These are phyloP conservation scores for Calocera viscosa DNA, from an alignment of 768 basidiomycete genomes.

Conservation along the genomic window DNA sequence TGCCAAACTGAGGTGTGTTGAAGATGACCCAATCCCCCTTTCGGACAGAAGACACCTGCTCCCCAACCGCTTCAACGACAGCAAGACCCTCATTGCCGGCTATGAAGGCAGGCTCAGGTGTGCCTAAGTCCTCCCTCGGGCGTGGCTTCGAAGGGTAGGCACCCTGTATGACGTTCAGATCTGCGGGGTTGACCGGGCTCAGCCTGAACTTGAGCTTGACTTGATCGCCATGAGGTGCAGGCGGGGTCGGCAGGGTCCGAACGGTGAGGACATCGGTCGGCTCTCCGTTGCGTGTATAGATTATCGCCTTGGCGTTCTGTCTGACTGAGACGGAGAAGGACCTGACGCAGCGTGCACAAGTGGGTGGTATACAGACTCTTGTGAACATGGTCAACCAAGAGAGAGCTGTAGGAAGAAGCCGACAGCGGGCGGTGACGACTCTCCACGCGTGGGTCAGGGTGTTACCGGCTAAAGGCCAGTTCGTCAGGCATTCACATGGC, in stretches of 20 bases:
- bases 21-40: conserved; percentile 65
- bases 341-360: not conserved
- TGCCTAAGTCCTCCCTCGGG: conserved; percentile 11
- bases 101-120: conserved; percentile 32
- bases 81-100: conserved; percentile 71
- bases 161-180: conserved; percentile 51
- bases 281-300: conserved; percentile 33
- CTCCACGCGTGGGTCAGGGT: not conserved
- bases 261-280: conserved; percentile 48
- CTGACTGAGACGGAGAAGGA: not conserved
- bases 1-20: conserved; percentile 55
- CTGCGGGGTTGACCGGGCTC: conserved; percentile 70
- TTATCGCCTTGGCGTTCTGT: not conserved
- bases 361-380: not conserved
- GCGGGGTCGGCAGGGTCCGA: conserved; percentile 40
- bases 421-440: not conserved
- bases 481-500: conserved; percentile 7
- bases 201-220: conserved; percentile 56
- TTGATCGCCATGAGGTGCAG: conserved; percentile 42
- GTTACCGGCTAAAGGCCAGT: not conserved
- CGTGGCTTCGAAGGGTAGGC: conserved; percentile 60
- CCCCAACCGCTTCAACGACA: conserved; percentile 48
- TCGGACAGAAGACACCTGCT: conserved; percentile 37
- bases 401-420: not conserved
- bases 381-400: not conserved